Conservation (phyloP, 352 stramenopile species). For the Globisporangium parvum region DNA sequence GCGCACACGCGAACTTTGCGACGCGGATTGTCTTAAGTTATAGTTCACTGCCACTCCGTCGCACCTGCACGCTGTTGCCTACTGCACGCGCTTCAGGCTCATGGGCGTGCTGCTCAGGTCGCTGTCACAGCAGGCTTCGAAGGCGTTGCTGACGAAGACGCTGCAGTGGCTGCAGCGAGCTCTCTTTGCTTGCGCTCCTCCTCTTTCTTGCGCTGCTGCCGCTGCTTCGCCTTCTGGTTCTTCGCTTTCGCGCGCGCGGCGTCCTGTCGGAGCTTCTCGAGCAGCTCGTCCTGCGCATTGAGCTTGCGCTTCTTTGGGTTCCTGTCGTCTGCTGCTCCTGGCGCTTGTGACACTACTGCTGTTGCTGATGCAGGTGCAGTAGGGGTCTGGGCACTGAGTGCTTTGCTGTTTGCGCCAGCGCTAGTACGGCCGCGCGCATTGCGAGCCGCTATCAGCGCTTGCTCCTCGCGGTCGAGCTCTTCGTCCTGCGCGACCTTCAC, state of each 20-base stretch:
- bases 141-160: too few species aligned
- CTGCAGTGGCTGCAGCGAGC: neutral
- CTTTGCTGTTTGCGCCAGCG: neutral
- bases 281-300: constrained; percentile 58
- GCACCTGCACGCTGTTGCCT: too few species aligned
- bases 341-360: neutral
- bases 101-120: too few species aligned
- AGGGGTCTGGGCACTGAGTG: neutral
- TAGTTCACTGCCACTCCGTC: too few species aligned
- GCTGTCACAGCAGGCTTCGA: too few species aligned
- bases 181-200: constrained; percentile 26
- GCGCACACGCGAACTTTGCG: too few species aligned
- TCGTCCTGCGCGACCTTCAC: constrained; percentile 22
- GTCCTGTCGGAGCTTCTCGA: constrained; percentile 63
- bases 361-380: neutral
- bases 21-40: too few species aligned
- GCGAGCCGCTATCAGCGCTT: constrained; percentile 37
- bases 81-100: too few species aligned
- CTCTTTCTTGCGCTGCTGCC: constrained; percentile 74
- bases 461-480: constrained; percentile 48
- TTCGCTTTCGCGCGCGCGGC: constrained; percentile 61
- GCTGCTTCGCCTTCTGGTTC: constrained; percentile 71
- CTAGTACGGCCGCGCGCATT: constrained; percentile 15
- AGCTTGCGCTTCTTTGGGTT: constrained; percentile 53
- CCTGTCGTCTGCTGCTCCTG: neutral